Evolutionary conservation across 1,284 basidiomycete species (phyloP).

Genomic region (Ganoderma multipileum): DNA sequence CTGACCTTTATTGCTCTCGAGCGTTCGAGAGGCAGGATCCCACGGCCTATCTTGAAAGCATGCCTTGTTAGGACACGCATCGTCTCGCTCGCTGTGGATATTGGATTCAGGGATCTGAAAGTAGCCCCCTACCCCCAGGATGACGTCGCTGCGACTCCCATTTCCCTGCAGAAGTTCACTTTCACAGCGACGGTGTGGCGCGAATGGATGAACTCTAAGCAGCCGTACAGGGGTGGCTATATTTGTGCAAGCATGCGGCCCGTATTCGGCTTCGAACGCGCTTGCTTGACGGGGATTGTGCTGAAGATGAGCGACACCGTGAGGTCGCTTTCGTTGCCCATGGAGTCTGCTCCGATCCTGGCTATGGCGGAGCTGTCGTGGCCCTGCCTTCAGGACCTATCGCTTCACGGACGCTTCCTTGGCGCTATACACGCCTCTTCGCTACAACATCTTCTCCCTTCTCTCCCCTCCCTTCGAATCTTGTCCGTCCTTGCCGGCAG

Average conservation of each 20-base stretch:
- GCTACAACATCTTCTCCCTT: neutral
- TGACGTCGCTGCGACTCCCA: neutral
- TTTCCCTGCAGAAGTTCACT: neutral
- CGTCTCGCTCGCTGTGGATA: neutral
- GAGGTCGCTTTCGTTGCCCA: neutral
- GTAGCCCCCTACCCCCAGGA: neutral
- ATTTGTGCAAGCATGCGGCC: neutral
- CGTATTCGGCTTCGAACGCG: neutral
- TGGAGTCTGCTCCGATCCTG: neutral
- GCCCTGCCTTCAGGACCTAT: neutral
- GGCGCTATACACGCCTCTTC: neutral
- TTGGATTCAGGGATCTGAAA: neutral
- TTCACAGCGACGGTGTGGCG: neutral
- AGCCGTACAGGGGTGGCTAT: too few relatives aligned
- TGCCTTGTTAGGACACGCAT: neutral
- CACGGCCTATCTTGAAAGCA: neutral
- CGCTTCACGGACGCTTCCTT: neutral
- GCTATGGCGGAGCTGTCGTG: neutral
- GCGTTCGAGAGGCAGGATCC: neutral
- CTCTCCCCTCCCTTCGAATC: neutral
- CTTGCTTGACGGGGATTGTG: neutral
- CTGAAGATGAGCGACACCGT: neutral
- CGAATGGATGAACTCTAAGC: neutral
- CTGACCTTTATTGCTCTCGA: neutral
- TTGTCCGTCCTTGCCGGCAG: neutral